phyloP scores from a whole-genome alignment of 2,329 filamentous ascomycete genomes.

The Dothidotthia symphoricarpi region DNA sequence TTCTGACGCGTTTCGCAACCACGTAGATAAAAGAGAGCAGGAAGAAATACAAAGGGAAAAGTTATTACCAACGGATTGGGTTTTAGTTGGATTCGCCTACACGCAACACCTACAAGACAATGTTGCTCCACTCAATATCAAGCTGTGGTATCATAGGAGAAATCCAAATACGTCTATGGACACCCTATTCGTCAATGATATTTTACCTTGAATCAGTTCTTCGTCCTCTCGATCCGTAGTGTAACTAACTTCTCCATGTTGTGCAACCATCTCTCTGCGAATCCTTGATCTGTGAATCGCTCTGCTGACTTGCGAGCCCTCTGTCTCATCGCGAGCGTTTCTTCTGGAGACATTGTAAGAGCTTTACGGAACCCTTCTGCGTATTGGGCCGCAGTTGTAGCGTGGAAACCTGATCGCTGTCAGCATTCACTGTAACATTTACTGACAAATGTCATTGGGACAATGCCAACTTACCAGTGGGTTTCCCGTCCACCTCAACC shows the following conservation, averaged over 20 bases:
- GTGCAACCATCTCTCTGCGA: conserved; percentile 72
- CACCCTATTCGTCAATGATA: no score
- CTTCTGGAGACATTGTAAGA: conserved; percentile 59
- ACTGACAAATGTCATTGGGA: background rate
- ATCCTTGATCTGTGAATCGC: conserved; percentile 85
- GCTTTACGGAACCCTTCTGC: conserved; percentile 77
- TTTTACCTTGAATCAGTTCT: no score
- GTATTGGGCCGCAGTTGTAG: conserved; percentile 74
- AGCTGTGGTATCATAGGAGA: no score
- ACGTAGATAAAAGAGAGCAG: no score
- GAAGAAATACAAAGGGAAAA: no score
- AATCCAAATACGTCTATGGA: no score
- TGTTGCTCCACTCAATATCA: no score
- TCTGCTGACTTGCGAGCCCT: conserved; percentile 75
- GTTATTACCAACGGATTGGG: no score
- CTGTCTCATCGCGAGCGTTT: conserved; percentile 71
- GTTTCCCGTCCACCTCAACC: conserved; percentile 70
- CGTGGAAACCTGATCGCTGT: conserved; percentile 70
- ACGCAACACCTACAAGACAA: no score
- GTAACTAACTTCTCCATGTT: conserved; percentile 71
- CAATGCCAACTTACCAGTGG: conserved; percentile 60
- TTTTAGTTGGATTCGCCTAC: no score
- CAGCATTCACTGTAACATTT: background rate
- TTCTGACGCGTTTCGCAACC: no score
- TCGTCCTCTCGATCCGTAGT: conserved; percentile 34